These are phyloP conservation scores for Coprinopsis strossmayeri DNA, from an alignment of 768 basidiomycete genomes.

Conservation along the genomic window DNA sequence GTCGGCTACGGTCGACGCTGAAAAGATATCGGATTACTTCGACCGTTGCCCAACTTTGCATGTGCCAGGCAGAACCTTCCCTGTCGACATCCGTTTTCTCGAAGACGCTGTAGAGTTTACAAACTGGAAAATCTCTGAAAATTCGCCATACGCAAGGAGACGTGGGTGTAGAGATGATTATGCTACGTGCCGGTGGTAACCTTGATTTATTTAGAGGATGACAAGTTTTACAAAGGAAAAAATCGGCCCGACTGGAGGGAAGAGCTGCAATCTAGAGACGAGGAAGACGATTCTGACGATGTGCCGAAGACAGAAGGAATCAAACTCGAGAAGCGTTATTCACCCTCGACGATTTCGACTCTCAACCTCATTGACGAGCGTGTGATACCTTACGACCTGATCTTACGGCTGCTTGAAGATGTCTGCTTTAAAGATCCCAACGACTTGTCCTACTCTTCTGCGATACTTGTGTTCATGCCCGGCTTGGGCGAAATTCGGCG, in stretches of 20 bases:
- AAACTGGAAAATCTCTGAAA: slow-evolving; percentile 71
- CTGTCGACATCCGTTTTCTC: slow-evolving; percentile 77
- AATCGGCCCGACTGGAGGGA: slow-evolving; percentile 74
- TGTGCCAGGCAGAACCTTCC: slow-evolving; percentile 93
- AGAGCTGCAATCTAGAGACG: slow-evolving; percentile 43
- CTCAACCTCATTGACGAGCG: slow-evolving; percentile 85
- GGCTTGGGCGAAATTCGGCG: slow-evolving; percentile 91
- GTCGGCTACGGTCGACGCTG: slow-evolving; percentile 93
- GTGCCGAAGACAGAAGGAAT: slow-evolving; percentile 28
- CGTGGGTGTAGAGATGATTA: slow-evolving; percentile 32
- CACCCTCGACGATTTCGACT: slow-evolving; percentile 62
- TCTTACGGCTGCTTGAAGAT: slow-evolving; percentile 73
- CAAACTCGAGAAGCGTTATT: slow-evolving; percentile 78
- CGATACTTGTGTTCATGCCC: slow-evolving; percentile 89
- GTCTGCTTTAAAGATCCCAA: slow-evolving; percentile 65
- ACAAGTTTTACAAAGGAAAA: slow-evolving; percentile 60
- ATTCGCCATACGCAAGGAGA: slow-evolving; percentile 73
- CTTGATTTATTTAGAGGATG: slow-evolving; percentile 36
- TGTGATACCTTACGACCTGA: slow-evolving; percentile 86
- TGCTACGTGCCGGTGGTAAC: background rate
- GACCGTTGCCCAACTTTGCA: slow-evolving; percentile 79
- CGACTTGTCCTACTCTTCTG: slow-evolving; percentile 58
- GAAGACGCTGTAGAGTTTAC: slow-evolving; percentile 89
- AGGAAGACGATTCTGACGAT: slow-evolving; percentile 62
- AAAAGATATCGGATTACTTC: slow-evolving; percentile 85